These are phyloP conservation scores for Arthrobotrys megalospora DNA, from an alignment of 2,329 filamentous ascomycete species.

Conservation along the genomic window DNA sequence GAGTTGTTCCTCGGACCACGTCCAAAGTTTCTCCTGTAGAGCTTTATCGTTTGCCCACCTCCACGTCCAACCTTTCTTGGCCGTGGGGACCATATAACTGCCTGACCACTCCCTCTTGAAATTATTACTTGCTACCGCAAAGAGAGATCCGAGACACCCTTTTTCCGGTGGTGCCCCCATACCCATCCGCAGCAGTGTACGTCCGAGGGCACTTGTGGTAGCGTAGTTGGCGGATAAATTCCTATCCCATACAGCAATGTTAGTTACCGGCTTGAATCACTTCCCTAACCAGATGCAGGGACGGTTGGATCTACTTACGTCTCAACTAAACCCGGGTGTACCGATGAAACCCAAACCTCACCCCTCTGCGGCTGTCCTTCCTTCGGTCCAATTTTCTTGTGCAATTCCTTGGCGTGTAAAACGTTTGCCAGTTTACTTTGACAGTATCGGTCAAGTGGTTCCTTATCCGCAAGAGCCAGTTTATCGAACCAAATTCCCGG, in stretches of 20 bases:
- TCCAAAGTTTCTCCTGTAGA: slow-evolving; percentile 49
- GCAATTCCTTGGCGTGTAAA: slow-evolving; percentile 67
- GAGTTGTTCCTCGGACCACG: slow-evolving; percentile 48
- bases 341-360: slow-evolving; percentile 67
- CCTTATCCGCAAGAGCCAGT: slow-evolving; percentile 65
- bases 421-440: slow-evolving; percentile 70
- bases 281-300: not conserved
- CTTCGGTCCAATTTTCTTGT: slow-evolving; percentile 66
- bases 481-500: slow-evolving; percentile 69
- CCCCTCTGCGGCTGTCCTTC: slow-evolving; percentile 65
- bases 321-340: slow-evolving; percentile 69
- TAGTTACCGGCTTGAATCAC: not conserved
- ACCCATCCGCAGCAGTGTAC: slow-evolving; percentile 32
- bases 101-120: slow-evolving; percentile 56
- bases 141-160: slow-evolving; percentile 28
- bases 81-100: slow-evolving; percentile 35
- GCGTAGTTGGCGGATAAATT: slow-evolving; percentile 40
- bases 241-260: not conserved
- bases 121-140: slow-evolving; percentile 39
- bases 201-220: slow-evolving; percentile 20
- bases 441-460: slow-evolving; percentile 68
- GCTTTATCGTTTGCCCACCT: slow-evolving; percentile 36
- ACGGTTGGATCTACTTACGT: slow-evolving; percentile 62
- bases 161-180: slow-evolving; percentile 43
- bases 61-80: slow-evolving; percentile 29